phyloP scores from a whole-genome alignment of 495 filamentous ascomycete genomes.

The Chaetomium fimeti region DNA sequence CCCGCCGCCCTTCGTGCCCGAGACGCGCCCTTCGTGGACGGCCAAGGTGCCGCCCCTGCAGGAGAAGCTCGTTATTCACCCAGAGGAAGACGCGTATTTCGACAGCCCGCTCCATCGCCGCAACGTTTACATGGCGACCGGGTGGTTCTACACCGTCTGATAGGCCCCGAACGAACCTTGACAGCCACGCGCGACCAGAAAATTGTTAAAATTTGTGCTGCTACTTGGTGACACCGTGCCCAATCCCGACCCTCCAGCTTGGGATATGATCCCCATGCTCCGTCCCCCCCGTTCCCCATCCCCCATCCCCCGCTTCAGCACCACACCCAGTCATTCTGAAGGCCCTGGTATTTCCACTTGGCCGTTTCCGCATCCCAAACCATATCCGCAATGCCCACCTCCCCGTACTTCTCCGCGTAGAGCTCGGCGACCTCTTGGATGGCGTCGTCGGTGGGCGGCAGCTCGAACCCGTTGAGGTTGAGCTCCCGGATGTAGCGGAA shows the following conservation, averaged over 20 bases:
- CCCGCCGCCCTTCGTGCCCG: background rate
- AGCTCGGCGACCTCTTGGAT: background rate
- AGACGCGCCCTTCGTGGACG: background rate
- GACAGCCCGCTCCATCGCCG: conserved; percentile 13
- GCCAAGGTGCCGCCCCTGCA: conserved; percentile 8
- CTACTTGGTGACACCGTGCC: background rate
- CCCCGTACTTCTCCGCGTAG: background rate
- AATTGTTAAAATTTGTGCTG: background rate
- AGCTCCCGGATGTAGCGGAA: conserved; percentile 6
- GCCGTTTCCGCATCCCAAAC: background rate
- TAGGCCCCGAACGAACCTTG: no score
- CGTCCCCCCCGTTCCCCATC: background rate
- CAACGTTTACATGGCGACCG: conserved; percentile 14
- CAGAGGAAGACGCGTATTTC: conserved; percentile 6
- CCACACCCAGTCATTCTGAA: background rate
- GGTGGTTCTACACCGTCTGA: conserved; percentile 16
- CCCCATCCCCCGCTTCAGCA: background rate
- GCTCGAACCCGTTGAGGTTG: conserved; percentile 6
- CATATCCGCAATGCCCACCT: conserved; percentile 12
- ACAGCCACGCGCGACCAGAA: no score
- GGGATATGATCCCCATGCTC: background rate
- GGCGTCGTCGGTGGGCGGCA: background rate
- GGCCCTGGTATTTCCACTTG: conserved; percentile 3
- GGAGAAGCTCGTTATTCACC: conserved; percentile 5
- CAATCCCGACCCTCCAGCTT: background rate